Evolutionary conservation across 2,329 filamentous ascomycete genomes (phyloP), one percentile per base, ranked within the genome.

Genomic region (Penicillium hordei): DNA sequence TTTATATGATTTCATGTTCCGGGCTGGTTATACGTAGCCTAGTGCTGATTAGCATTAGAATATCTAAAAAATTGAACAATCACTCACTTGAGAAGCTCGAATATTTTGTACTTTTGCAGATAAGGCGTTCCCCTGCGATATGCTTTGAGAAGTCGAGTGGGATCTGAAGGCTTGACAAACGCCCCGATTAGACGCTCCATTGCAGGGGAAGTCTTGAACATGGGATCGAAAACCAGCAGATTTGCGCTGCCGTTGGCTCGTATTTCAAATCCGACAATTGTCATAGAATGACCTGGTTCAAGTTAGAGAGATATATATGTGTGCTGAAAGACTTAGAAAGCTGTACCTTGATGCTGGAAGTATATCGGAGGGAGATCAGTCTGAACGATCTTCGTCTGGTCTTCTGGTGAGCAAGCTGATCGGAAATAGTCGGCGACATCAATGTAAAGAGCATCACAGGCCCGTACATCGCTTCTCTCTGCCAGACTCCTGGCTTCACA

Each of bases 161-260:
- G 81, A 31, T 79, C 72, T 13, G 77, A 76, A 38, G 76, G 67
- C 68, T 74, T 67, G 23, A 70, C 62, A 15, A 72, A 76, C 4
- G 67, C 75, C 29, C 78, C 84, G 44, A 83, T 78, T 29, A 91
- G 75, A 52, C 83, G 83, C 60, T 79, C 81, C 67, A 95, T 82
- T 19, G 81, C 81, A 2, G 81, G 79, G 0, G 88, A 84, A 45
- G 92, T 89, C 54, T 83, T 86, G 72, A 90, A 91, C 77, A 89
- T 89, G 1, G 93, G 92, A 70, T 97, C 93, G 70, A 96, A 96
- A 13, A 96, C 89, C 0, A 97, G 79, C 19, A 97, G 78, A 64
- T 90, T 89, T 51, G 81, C 78, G 19, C 79, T 78, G 27, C 89
- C 89, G 58, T 88, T 82, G 34, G 76, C 79, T 29, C 82, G 83